Evolutionary conservation across 768 basidiomycete species (phyloP).

Genomic region (Tylopilus vinaceipallidus): DNA sequence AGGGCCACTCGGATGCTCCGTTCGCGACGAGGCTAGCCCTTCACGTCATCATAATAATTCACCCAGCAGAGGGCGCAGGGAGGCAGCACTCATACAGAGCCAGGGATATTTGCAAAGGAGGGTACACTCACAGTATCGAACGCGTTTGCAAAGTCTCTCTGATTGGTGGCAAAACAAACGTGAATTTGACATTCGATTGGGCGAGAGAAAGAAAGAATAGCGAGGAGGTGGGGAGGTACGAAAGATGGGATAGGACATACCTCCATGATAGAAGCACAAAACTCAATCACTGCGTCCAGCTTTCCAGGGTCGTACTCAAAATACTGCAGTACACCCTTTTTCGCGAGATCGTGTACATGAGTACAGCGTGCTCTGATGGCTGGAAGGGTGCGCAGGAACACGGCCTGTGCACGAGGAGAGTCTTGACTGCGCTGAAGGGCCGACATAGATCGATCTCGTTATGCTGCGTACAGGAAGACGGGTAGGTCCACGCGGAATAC

Average conservation of each 20-base stretch:
- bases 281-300: constrained; percentile 64
- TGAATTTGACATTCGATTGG: constrained; percentile 6
- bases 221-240: background rate
- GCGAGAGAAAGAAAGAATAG: background rate
- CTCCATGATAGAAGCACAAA: constrained; percentile 76
- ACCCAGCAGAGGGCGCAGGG: constrained; percentile 9
- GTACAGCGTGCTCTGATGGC: constrained; percentile 87
- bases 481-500: constrained; percentile 3
- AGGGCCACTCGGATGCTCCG: background rate
- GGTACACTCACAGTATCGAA: constrained; percentile 53
- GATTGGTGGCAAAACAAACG: constrained; percentile 1
- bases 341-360: constrained; percentile 75
- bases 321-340: constrained; percentile 72
- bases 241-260: constrained; percentile 37
- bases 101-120: background rate
- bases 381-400: constrained; percentile 80
- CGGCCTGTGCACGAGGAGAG: constrained; percentile 34
- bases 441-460: constrained; percentile 4
- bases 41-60: background rate
- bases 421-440: constrained; percentile 8
- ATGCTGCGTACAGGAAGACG: background rate
- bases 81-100: background rate
- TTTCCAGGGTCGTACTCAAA: constrained; percentile 83
- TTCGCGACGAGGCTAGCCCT: background rate
- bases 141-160: constrained; percentile 80